A percentile compares a stretch with the other conserved stretches of the same genome.
Conservation (phyloP, 169 alveolate species). For the Plasmodium chabaudi region DNA sequence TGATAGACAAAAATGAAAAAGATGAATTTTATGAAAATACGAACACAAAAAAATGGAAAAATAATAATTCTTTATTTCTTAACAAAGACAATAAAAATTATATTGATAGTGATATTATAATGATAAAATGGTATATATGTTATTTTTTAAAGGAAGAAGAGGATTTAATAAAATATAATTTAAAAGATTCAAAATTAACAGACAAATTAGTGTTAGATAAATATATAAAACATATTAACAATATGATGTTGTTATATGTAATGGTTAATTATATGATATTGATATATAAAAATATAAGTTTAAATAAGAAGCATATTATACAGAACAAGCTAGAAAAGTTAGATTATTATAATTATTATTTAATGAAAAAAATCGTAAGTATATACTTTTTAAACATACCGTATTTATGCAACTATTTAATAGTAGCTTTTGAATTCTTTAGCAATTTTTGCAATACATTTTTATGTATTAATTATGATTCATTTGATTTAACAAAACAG, state of each 20-base stretch:
- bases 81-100: conserved; percentile 2
- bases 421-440: conserved; percentile 37
- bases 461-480: conserved; percentile 19
- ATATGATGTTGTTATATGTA: conserved; percentile 9
- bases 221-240: conserved; percentile 51
- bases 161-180: background rate
- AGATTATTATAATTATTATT: conserved; percentile 24
- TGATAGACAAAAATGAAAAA: background rate
- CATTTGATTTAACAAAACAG: conserved; percentile 5
- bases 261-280: conserved; percentile 14
- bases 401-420: conserved; percentile 47
- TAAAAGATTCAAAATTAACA: background rate
- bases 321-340: conserved; percentile 19
- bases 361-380: conserved; percentile 26
- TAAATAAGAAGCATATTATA: background rate
- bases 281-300: conserved; percentile 10
- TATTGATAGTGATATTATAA: conserved; percentile 22
- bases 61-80: background rate
- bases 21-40: too few relatives aligned
- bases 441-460: conserved; percentile 20
- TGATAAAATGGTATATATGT: conserved; percentile 27
- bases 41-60: background rate
- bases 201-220: conserved; percentile 10
- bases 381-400: conserved; percentile 55
- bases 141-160: conserved; percentile 13